These are phyloP conservation scores for Parmelia sp. DNA, from an alignment of 495 filamentous ascomycete species.

Conservation along the genomic window DNA sequence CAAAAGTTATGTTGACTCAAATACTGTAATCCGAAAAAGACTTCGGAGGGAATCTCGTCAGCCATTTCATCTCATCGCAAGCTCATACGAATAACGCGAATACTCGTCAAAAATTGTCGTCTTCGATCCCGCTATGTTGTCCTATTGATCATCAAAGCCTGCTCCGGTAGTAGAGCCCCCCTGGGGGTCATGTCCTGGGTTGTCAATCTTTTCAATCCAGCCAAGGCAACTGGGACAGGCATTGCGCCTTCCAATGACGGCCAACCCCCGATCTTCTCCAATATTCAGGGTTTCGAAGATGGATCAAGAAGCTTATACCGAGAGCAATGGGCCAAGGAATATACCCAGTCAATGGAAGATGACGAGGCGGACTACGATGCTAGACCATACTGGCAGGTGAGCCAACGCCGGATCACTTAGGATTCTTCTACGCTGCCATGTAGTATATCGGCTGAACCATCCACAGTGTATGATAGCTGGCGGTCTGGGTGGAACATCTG, in stretches of 20 bases:
- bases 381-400: slow-evolving; percentile 60
- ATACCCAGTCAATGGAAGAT: slow-evolving; percentile 32
- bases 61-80: too few relatives aligned
- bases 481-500: slow-evolving; percentile 80
- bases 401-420: slow-evolving; percentile 24
- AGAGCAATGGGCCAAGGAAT: slow-evolving; percentile 16
- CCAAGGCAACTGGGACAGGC: background rate
- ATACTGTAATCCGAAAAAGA: background rate
- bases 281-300: slow-evolving; percentile 8
- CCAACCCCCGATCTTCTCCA: slow-evolving; percentile 1
- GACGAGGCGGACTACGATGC: slow-evolving; percentile 43
- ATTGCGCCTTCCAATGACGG: slow-evolving; percentile 9
- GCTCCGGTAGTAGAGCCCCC: slow-evolving; percentile 8
- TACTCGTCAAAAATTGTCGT: too few relatives aligned
- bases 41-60: too few relatives aligned
- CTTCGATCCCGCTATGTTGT: background rate
- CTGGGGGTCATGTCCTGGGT: slow-evolving; percentile 24
- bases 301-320: background rate
- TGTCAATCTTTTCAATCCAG: slow-evolving; percentile 17
- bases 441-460: background rate
- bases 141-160: background rate
- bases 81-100: too few relatives aligned
- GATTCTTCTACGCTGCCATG: slow-evolving; percentile 9
- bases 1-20: background rate
- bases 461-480: slow-evolving; percentile 87